Base-by-base conservation (phyloP, 2,329 filamentous ascomycete species). In the Knufia petricola region DNA sequence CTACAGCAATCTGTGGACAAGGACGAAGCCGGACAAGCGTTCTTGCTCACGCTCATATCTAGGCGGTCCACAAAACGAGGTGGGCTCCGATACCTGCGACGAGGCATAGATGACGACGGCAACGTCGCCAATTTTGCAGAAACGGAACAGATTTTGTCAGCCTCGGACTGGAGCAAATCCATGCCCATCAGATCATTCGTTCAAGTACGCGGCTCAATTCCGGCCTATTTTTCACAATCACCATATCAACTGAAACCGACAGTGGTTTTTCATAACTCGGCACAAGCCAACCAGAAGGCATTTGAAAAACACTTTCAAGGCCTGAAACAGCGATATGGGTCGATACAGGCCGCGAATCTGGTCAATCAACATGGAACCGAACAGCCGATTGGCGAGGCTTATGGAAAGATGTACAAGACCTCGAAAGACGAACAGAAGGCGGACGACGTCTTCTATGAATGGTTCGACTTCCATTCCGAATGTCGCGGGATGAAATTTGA, bases 401-500 rank as follows among this genome's bases (percentile, higher is more conserved):
- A 87, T 61, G 78, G 94, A 60, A 74, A 77, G 43, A 80, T 81
- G 50, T 75, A 85, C 1, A 69, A 78, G 42, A 66, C 71, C 20
- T 70, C 90, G 46, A 94, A 92, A 54, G 73, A 82, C 6, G 72
- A 77, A 36, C 72, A 72, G 4, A 71, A 73, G 3, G 63, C 73
- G 17, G 72, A 78, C 50, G 72, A 71, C 8, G 67, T 92, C 10
- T 75, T 72, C 0, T 94, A 94, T 60, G 87, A 95, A 62, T 98
- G 92, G 92, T 98, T 96, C 59, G 92, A 98, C 62, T 98, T 98
- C 60, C 92, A 96, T 64, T 76, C 81, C 15, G 85, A 85, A 23
- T 96, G 92, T 61, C 83, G 87, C 13, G 92, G 92, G 0, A 95
- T 98, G 90, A 94, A 87, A 58, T 98, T 96, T 60, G 90, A 96